A percentile compares a stretch with the other conserved stretches of the same genome.
phyloP scores from a whole-genome alignment of 2,329 filamentous ascomycete species.

The Colletotrichum sp. region DNA sequence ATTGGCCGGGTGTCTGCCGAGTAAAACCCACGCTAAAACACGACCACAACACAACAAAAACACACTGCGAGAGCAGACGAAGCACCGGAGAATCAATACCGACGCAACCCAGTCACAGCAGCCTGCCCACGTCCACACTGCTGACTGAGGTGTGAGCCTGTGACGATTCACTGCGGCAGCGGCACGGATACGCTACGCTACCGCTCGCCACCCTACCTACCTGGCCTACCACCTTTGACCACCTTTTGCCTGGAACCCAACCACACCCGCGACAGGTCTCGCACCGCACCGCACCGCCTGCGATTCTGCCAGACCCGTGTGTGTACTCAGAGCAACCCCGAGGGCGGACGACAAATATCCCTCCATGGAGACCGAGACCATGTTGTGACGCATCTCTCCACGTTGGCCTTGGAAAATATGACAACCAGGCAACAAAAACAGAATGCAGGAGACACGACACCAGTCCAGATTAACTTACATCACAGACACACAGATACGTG shows the following conservation, averaged over 20 bases:
- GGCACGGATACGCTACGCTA: neutral
- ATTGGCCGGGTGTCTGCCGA: neutral
- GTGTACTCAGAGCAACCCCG: neutral
- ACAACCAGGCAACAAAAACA: neutral
- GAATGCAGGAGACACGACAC: neutral
- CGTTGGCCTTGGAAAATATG: neutral
- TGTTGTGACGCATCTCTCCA: neutral
- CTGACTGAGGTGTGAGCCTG: neutral
- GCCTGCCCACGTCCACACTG: neutral
- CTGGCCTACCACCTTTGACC: neutral
- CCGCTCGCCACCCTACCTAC: neutral
- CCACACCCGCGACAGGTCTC: neutral
- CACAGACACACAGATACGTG: neutral
- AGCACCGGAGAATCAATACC: neutral
- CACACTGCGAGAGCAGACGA: neutral
- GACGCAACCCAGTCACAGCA: neutral
- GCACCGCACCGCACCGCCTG: neutral
- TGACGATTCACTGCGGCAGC: neutral
- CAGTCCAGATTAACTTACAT: neutral
- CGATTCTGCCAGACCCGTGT: neutral
- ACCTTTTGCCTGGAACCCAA: neutral
- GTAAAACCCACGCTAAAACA: conserved; percentile 8
- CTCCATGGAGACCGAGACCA: neutral
- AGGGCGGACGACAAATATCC: neutral
- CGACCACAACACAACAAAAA: neutral